Evolutionary conservation across 306 rosid genomes (phyloP).

Genomic region (Alnus glutinosa): DNA sequence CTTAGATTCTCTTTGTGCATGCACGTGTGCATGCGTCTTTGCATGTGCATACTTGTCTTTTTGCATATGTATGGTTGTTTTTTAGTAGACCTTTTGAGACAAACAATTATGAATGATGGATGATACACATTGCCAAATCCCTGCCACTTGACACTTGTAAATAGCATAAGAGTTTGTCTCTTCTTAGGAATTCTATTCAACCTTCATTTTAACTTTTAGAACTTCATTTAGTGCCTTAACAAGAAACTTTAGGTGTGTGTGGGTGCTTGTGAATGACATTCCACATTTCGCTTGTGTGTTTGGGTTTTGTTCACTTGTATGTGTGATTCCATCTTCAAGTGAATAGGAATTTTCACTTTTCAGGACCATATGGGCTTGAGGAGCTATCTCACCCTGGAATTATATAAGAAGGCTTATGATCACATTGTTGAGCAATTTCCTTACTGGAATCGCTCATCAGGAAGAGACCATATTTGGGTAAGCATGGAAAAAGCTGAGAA

Average conservation of each 20-base stretch:
- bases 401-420: conserved; percentile 66
- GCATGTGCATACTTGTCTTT: background rate
- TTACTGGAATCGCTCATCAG: conserved; percentile 88
- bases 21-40: background rate
- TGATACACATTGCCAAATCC: background rate
- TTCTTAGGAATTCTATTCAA: background rate
- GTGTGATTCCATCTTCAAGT: conserved; percentile 11
- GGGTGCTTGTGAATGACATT: background rate
- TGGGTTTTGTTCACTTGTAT: conserved; percentile 16
- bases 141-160: background rate
- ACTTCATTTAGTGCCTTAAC: background rate
- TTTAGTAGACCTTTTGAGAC: background rate
- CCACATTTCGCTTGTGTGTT: background rate
- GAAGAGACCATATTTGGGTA: conserved; percentile 99
- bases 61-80: background rate
- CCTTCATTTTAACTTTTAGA: conserved; percentile 20
- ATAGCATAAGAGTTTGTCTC: conserved; percentile 9
- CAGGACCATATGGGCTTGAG: conserved; percentile 89
- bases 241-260: background rate
- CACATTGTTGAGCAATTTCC: conserved; percentile 74
- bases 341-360: conserved; percentile 24
- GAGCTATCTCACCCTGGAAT: conserved; percentile 90
- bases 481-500: conserved; percentile 7
- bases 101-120: background rate
- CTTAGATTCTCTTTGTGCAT: background rate